A percentile compares a stretch with the other conserved stretches of the same genome.
Conservation (phyloP, 208 protist species). For the Acanthamoeba royreba region DNA sequence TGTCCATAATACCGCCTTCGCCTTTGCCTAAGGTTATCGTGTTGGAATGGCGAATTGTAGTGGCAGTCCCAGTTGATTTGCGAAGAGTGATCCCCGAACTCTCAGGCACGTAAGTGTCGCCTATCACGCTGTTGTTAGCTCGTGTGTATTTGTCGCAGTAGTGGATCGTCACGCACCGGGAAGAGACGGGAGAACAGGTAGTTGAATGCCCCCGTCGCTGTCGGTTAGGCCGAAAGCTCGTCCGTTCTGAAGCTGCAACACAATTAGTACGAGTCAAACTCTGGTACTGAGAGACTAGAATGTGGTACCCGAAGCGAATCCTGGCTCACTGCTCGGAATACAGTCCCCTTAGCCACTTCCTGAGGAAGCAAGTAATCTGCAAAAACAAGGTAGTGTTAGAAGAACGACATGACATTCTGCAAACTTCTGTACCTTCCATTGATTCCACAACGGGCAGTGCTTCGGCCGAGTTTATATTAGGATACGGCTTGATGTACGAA, state of each 20-base stretch:
- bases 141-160: no score
- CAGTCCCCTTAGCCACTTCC: not conserved
- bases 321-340: not conserved
- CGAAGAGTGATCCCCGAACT: not conserved
- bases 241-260: not conserved
- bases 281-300: not conserved
- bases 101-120: no score
- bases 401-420: no score
- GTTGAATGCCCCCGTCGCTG: not conserved
- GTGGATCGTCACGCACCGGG: not conserved
- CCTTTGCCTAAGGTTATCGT: not conserved
- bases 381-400: not conserved
- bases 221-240: not conserved
- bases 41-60: not conserved
- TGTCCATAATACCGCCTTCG: not conserved
- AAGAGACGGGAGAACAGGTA: not conserved
- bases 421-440: constrained; percentile 9
- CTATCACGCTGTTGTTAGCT: not conserved
- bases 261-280: no score
- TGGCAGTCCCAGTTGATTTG: not conserved
- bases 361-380: not conserved
- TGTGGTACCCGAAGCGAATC: not conserved
- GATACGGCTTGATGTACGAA: not conserved
- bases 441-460: not conserved
- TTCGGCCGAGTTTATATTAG: not conserved